Base-by-base conservation (phyloP, 1,284 basidiomycete species). In the Exobasidium rhododendri region DNA sequence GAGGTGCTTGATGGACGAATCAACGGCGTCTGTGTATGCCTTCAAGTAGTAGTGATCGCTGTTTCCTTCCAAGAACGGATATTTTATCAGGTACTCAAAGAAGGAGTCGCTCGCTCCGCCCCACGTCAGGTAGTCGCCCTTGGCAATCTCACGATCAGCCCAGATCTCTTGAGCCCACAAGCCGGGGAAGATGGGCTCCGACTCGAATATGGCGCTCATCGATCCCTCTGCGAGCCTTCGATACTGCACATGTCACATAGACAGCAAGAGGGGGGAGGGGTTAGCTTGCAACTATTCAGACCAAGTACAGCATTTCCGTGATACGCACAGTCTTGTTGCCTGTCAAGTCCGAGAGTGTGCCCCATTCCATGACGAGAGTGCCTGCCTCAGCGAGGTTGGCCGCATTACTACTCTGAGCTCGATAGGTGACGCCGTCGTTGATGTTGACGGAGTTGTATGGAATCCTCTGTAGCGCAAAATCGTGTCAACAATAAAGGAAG, bases 321-420 rank as follows among this genome's bases (percentile, higher is more conserved):
- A n/a, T n/a, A n/a, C n/a, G n/a, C n/a, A n/a, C n/a, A 44, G 63
- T 72, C 1, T 26, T 6, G 57, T 76, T 68, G 14, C 66, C 64
- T 0, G 69, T 73, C 43, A 68, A 68, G 44, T 68, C 64, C n/a
- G 58, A 61, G 30, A 77, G 65, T 40, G 66, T 52, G 46, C 62
- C 62, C 60, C 73, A 73, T 55, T 77, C 75, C 20, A 77, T 45
- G 22, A 68, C 61, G 35, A 75, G 58, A 28, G 71, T 70, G 1
- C 74, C 74, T 0, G 65, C 59, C 17, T 71, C 71, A 3, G 73
- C 73, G 32, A 74, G 65, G 5, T 62, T 65, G 13, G 68, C 45
- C 10, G 56, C 52, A n/a, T 26, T 52, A 32, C 50, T 62, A 20
- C 29, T 43, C 28, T 71, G 10, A 10, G 17, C 35, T 40, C 35